Conservation (phyloP, 1,284 basidiomycete genomes). For the Rhodotorula sp. region DNA sequence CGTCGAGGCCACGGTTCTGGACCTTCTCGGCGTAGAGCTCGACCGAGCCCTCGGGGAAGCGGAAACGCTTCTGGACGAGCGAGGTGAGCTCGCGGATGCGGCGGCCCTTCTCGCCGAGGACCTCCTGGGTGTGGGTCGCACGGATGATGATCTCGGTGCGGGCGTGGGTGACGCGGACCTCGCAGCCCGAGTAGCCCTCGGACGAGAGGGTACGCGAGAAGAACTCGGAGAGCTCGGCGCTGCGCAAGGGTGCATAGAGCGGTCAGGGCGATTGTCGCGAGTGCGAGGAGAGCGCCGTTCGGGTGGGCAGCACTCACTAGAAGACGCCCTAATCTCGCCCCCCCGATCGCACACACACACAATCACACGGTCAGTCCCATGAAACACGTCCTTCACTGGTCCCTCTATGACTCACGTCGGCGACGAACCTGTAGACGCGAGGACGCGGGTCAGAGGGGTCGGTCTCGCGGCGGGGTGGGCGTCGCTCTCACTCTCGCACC, state of each 20-base stretch:
- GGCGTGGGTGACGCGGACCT: constrained; percentile 98
- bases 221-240: constrained; percentile 47
- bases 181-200: constrained; percentile 99
- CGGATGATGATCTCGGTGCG: constrained; percentile 99
- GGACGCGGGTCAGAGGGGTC: background rate
- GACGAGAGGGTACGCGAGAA: constrained; percentile 95
- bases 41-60: constrained; percentile 97
- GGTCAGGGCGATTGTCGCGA: background rate
- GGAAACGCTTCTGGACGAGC: constrained; percentile 99
- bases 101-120: constrained; percentile 98
- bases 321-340: constrained; percentile 33
- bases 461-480: background rate
- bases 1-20: constrained; percentile 96
- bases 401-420: constrained; percentile 32
- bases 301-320: constrained; percentile 30
- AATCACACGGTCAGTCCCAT: background rate
- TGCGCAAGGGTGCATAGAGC: constrained; percentile 5
- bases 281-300: background rate
- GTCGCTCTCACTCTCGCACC: background rate
- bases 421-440: constrained; percentile 30
- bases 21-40: constrained; percentile 99
- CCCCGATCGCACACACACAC: background rate
- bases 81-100: constrained; percentile 98
- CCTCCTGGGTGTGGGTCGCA: constrained; percentile 99
- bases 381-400: background rate